A percentile compares a stretch with the other conserved stretches of the same genome.
These are phyloP conservation scores for Mucor irregularis DNA, from an alignment of 371 early-diverging fungal species.

Conservation along the genomic window DNA sequence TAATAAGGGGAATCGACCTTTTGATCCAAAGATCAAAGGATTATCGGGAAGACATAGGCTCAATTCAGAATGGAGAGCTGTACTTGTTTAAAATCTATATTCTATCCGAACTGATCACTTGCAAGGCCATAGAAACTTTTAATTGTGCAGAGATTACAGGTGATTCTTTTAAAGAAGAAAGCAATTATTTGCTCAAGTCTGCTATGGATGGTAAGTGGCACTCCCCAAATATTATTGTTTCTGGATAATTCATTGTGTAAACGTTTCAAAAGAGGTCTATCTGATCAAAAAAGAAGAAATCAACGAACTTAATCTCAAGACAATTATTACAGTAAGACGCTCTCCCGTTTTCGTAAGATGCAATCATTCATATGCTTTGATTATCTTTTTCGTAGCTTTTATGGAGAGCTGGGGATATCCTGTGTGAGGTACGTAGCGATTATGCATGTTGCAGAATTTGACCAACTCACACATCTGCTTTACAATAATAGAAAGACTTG, in stretches of 20 bases:
- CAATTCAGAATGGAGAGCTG: background rate
- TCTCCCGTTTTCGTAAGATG: no score
- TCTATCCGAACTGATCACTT: constrained; percentile 12
- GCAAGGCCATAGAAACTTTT: no score
- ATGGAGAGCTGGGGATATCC: constrained; percentile 17
- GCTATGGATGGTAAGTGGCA: constrained; percentile 12
- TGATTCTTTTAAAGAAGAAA: background rate
- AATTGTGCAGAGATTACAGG: no score
- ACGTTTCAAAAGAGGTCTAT: constrained; percentile 3
- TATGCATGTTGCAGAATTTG: no score
- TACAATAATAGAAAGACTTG: no score
- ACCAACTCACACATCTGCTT: no score
- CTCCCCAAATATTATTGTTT: no score
- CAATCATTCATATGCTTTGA: no score
- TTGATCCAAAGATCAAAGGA: constrained; percentile 7
- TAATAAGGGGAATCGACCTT: constrained; percentile 17
- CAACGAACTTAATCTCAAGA: background rate
- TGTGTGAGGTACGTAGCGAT: constrained; percentile 7
- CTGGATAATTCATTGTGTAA: no score
- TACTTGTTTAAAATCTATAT: constrained; percentile 12
- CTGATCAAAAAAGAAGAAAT: constrained; percentile 1
- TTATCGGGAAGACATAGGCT: no score
- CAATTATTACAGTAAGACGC: no score
- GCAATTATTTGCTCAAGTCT: background rate
- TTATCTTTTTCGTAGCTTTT: constrained; percentile 8